Evolutionary conservation across 768 basidiomycete species (phyloP).

Genomic region (Tulasnella sp.): DNA sequence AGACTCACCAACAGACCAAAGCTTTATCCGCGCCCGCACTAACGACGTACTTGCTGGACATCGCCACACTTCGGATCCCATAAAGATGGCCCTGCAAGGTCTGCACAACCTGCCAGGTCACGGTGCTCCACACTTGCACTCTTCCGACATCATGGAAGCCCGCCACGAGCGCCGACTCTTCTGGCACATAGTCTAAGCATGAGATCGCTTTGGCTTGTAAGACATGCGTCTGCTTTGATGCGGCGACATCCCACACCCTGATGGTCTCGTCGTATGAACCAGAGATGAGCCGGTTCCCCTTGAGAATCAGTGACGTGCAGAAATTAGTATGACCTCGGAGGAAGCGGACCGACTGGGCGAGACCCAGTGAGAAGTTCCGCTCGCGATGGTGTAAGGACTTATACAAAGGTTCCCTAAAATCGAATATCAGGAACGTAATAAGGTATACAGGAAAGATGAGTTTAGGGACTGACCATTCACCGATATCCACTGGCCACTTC

Average conservation of each 20-base stretch:
- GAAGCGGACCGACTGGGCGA: slow-evolving; percentile 69
- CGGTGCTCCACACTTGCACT: slow-evolving; percentile 77
- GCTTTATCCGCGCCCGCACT: slow-evolving; percentile 68
- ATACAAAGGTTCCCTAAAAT: slow-evolving; percentile 53
- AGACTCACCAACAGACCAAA: slow-evolving; percentile 51
- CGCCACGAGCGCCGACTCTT: slow-evolving; percentile 84
- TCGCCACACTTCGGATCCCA: slow-evolving; percentile 70
- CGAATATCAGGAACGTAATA: background rate
- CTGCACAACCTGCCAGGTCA: slow-evolving; percentile 41
- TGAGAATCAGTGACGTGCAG: slow-evolving; percentile 66
- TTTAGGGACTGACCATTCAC: slow-evolving; percentile 52
- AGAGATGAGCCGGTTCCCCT: slow-evolving; percentile 70
- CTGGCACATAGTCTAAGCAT: slow-evolving; percentile 54
- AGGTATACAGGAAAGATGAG: background rate
- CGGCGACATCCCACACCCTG: slow-evolving; percentile 78
- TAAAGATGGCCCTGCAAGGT: slow-evolving; percentile 23
- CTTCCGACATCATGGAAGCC: slow-evolving; percentile 90
- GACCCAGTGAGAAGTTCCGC: slow-evolving; percentile 64
- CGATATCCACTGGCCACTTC: slow-evolving; percentile 35
- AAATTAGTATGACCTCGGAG: slow-evolving; percentile 78
- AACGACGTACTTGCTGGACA: slow-evolving; percentile 76
- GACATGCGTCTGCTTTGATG: slow-evolving; percentile 59
- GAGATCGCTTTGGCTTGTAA: slow-evolving; percentile 75
- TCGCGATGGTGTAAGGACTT: slow-evolving; percentile 76
- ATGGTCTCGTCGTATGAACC: slow-evolving; percentile 91